Evolutionary conservation across 192 early-diverging fungal genomes (phyloP), one percentile per base, ranked within the genome.

Genomic region (Umbelopsis sp.): DNA sequence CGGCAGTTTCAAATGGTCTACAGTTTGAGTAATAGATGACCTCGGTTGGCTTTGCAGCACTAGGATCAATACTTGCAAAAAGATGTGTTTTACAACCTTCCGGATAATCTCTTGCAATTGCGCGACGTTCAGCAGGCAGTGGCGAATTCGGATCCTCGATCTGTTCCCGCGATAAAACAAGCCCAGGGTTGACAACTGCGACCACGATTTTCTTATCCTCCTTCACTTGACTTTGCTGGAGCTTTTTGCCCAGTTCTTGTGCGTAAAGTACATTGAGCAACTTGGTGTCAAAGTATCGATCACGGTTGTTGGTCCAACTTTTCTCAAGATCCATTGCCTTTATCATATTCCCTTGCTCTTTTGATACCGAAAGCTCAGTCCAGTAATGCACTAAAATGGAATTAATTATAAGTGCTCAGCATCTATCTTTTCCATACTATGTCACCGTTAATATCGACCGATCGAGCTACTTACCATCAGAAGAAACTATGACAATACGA

Each of bases 241-340:
- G 50, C 58, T 67, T 65, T 3, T 35, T 6, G 11, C 69, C 67
- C 16, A 70, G 58, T 22, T 65, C 50, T 45, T 65, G 69, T 8
- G 68, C 49, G 55, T 66, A 75, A 6, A 71, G 33, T 4, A 75
- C 64, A 23, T 75, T 75, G 23, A 76, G 15, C 6, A 76, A 37
- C 50, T 76, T 76, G n/a, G 74, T 55, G 41, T 46, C 27, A 13
- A 10, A 37, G 37, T 71, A 76, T 10, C 69, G 69, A 22, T 66
- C 21, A 18, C 27, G 25, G 11, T 44, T 0, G 33, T 64, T 22
- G 8, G 1, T 22, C 1, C 13, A 37, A 1, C 2, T 23, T 8
- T 61, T 61, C 23, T 69, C 35, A 41, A 61, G 46, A 20, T 71
- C 30, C 65, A 75, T 70, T 1, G 48, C n/a, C 30, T 58, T 50